Conservation (phyloP, 176 grass and related monocot species). For the Chrysopogon serrulatus region DNA sequence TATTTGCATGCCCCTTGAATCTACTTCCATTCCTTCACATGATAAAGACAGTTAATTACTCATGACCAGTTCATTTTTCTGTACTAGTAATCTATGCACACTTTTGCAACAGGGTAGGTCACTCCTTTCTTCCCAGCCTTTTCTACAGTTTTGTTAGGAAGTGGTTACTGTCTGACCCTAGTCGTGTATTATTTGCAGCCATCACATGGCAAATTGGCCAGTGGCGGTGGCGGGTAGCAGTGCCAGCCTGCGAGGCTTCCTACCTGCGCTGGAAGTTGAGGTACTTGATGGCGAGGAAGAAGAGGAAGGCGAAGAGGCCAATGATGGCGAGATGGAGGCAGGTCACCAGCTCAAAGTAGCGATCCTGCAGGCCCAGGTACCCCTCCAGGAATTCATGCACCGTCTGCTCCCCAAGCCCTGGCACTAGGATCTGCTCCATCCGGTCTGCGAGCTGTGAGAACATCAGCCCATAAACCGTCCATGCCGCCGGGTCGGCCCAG, state of each 20-base stretch:
- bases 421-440: constrained; percentile 25
- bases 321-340: constrained; percentile 43
- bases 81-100: constrained; percentile 6
- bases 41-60: background rate
- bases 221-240: background rate
- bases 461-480: constrained; percentile 65
- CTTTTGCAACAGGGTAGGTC: background rate
- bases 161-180: background rate
- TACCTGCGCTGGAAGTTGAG: constrained; percentile 63
- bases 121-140: background rate
- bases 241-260: background rate
- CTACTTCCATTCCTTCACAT: background rate
- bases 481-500: constrained; percentile 51
- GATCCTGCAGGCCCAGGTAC: constrained; percentile 46
- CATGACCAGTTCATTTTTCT: background rate
- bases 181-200: background rate
- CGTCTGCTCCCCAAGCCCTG: constrained; percentile 35
- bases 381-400: constrained; percentile 42
- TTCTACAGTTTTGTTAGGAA: background rate
- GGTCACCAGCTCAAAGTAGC: constrained; percentile 39
- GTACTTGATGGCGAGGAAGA: constrained; percentile 53
- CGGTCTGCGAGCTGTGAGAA: constrained; percentile 51
- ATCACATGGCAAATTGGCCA: background rate
- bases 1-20: background rate
- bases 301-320: constrained; percentile 50